A percentile compares a stretch with the other conserved stretches of the same genome.
phyloP scores from a whole-genome alignment of 495 filamentous ascomycete species.

The Trichocladium antarcticum region DNA sequence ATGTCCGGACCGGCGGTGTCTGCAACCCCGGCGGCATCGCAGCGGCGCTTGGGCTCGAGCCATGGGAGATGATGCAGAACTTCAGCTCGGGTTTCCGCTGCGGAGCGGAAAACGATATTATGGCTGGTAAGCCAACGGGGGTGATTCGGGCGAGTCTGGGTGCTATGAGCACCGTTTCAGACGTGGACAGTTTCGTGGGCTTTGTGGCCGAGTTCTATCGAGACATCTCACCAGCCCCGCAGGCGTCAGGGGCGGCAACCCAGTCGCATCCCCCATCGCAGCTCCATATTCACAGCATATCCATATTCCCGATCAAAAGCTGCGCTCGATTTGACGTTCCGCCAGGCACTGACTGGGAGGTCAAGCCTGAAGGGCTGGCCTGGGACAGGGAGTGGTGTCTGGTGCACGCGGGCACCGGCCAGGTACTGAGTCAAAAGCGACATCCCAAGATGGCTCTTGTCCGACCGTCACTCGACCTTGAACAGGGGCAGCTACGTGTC shows the following conservation, averaged over 20 bases:
- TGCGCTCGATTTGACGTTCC: slow-evolving; percentile 72
- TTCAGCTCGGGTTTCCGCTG: slow-evolving; percentile 72
- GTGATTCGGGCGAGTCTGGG: slow-evolving; percentile 77
- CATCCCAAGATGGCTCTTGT: slow-evolving; percentile 78
- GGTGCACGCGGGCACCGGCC: slow-evolving; percentile 68
- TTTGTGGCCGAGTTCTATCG: slow-evolving; percentile 75
- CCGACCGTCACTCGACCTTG: slow-evolving; percentile 56
- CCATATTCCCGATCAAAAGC: slow-evolving; percentile 78
- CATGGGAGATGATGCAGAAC: slow-evolving; percentile 69
- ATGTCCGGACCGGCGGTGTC: slow-evolving; percentile 73
- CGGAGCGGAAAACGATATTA: slow-evolving; percentile 67
- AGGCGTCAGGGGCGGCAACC: background rate
- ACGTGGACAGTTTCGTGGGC: slow-evolving; percentile 55
- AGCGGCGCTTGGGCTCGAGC: slow-evolving; percentile 51
- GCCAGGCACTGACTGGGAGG: slow-evolving; percentile 53
- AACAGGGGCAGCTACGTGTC: slow-evolving; percentile 35
- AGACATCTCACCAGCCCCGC: slow-evolving; percentile 29
- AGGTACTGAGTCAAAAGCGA: slow-evolving; percentile 69
- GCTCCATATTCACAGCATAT: slow-evolving; percentile 48
- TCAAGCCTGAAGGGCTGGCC: slow-evolving; percentile 63
- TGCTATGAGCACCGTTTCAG: slow-evolving; percentile 72
- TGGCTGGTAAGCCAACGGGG: slow-evolving; percentile 75
- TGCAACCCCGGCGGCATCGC: slow-evolving; percentile 89
- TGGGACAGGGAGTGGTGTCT: slow-evolving; percentile 96
- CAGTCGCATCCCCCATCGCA: slow-evolving; percentile 7